Conservation (phyloP, 352 stramenopile species). For the Phytophthora hybrid region DNA sequence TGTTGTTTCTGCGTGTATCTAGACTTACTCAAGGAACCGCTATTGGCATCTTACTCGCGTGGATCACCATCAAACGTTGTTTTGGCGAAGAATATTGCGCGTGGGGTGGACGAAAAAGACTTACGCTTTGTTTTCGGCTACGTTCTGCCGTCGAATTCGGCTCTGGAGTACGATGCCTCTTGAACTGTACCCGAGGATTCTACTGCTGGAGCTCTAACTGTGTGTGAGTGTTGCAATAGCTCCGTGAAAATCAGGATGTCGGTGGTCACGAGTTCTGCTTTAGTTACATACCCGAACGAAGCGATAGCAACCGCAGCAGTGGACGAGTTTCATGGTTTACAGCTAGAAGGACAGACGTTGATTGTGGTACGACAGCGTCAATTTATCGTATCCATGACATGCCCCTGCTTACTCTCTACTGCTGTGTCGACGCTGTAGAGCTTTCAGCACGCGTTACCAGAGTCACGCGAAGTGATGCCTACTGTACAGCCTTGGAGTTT, state of each 20-base stretch:
- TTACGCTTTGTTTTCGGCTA: constrained; percentile 67
- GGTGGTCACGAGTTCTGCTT: constrained; percentile 15
- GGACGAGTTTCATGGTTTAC: constrained; percentile 56
- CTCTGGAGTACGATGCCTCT: constrained; percentile 44
- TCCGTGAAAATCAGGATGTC: constrained; percentile 29
- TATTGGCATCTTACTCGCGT: constrained; percentile 48
- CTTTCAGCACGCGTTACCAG: constrained; percentile 22
- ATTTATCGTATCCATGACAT: not conserved
- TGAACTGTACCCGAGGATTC: not conserved
- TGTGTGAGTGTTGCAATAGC: constrained; percentile 19
- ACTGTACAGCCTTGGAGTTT: constrained; percentile 32
- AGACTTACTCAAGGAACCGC: constrained; percentile 46
- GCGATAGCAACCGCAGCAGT: constrained; percentile 51
- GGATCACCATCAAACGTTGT: constrained; percentile 42
- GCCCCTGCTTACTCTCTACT: constrained; percentile 12
- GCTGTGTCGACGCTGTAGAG: constrained; percentile 24
- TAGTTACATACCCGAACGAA: constrained; percentile 40
- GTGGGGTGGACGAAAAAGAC: constrained; percentile 58
- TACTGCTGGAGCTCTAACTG: not conserved
- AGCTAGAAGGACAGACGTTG: constrained; percentile 52
- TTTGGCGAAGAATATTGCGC: constrained; percentile 55
- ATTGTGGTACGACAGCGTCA: constrained; percentile 51
- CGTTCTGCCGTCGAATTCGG: constrained; percentile 47
- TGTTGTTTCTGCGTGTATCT: not conserved
- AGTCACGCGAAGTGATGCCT: not conserved